Evolutionary conservation across 768 basidiomycete species (phyloP).

Genomic region (Hemileccinum rubropunctum): DNA sequence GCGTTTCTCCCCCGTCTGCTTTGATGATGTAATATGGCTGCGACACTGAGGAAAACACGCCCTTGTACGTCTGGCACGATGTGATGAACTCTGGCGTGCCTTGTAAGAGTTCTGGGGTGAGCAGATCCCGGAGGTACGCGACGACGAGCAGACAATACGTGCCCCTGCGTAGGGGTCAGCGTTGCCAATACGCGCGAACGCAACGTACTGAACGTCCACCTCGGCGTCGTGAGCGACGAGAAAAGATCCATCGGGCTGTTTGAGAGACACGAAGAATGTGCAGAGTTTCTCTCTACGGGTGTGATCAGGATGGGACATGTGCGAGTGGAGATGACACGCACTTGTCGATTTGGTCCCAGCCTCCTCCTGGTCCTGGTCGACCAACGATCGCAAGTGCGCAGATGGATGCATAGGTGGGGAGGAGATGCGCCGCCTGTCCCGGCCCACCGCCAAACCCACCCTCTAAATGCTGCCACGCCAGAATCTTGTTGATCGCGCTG

Average conservation of each 20-base stretch:
- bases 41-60: conserved; percentile 83
- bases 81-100: conserved; percentile 79
- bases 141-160: conserved; percentile 88
- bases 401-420: conserved; percentile 88
- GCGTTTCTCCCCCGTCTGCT: conserved; percentile 10
- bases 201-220: conserved; percentile 83
- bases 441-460: conserved; percentile 95
- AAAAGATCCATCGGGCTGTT: conserved; percentile 92
- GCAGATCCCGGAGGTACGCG: conserved; percentile 77
- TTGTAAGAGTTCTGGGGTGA: conserved; percentile 83
- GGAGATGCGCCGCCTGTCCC: conserved; percentile 80
- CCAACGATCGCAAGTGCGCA: conserved; percentile 84
- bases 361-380: conserved; percentile 63
- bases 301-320: too few species aligned
- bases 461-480: conserved; percentile 77
- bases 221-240: conserved; percentile 84
- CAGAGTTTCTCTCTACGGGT: conserved; percentile 62
- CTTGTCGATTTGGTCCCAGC: conserved; percentile 89
- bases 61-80: conserved; percentile 96
- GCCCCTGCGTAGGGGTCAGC: conserved; percentile 51
- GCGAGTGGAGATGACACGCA: conserved; percentile 26
- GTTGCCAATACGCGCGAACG: too few species aligned
- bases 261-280: conserved; percentile 86
- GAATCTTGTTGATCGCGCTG: conserved; percentile 78
- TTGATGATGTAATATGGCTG: conserved; percentile 56